Evolutionary conservation across 345 rosid genomes (phyloP), one percentile per base, ranked within the genome.

Genomic region (Hevea brasiliensis): DNA sequence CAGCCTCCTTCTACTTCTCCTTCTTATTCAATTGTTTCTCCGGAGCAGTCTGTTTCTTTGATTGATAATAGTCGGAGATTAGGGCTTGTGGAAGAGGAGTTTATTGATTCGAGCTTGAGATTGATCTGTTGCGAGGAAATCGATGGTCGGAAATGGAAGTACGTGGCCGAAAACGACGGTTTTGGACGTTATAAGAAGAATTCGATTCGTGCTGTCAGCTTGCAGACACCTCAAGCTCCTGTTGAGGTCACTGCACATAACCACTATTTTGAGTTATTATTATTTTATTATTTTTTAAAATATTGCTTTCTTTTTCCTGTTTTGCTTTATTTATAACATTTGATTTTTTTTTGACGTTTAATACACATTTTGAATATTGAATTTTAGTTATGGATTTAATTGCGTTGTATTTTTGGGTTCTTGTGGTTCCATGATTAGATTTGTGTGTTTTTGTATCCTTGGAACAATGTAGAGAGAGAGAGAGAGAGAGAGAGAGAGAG

Each of bases 61-160:
- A 57, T 37, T 8, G 81, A 63, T 41, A 41, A 57, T 20, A 54
- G 50, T 57, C 18, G 72, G 77, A 67, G 66, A 58, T 70, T 81
- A 17, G 84, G 88, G 41, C 61, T 84, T 17, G 76, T 79, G 2
- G 84, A 83, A 23, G 77, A 74, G 35, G 83, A 79, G 50, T 83
- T 87, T 27, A 67, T 87, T 17, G 86, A 80, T n/a, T 92, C 98
- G 0, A 86, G 86, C 76, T 61, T 89, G 47, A 87, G 90, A 71
- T 65, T 90, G 84, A 85, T 95, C 76, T 95, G 99, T 77, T 88
- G 89, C 44, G 99, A 95, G 87, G 97, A 92, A 72, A 80, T 95
- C 54, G 92, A 95, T 24, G 99, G 98, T 51, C 87, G 97, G 66
- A 85, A 87, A 56, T 95, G 94, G 93, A 90, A 89, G 56, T 92